Conservation (phyloP, 805 yeast species). For the Starmerella sirachaensis region DNA sequence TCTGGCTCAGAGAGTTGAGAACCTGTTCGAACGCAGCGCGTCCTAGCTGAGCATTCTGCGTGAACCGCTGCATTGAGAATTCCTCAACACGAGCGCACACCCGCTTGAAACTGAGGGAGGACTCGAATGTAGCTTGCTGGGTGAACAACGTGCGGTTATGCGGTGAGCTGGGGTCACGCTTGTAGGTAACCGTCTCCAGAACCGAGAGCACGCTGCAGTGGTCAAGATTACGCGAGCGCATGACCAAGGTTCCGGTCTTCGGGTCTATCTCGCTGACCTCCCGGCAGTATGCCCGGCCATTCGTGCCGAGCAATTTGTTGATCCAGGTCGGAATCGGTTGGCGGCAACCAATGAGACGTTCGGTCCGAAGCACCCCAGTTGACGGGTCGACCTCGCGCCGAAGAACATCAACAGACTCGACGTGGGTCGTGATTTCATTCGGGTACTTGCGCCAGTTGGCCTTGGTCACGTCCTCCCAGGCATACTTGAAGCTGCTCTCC, state of each 20-base stretch:
- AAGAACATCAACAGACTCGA: slow-evolving; percentile 81
- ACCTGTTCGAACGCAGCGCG: slow-evolving; percentile 77
- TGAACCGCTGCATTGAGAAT: slow-evolving; percentile 81
- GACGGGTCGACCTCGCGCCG: slow-evolving; percentile 52
- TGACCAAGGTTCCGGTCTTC: slow-evolving; percentile 44
- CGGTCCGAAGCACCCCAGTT: slow-evolving; percentile 54
- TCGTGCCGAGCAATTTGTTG: slow-evolving; percentile 56
- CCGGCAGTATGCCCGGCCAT: slow-evolving; percentile 64
- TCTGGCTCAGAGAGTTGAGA: slow-evolving; percentile 26
- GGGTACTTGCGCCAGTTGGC: slow-evolving; percentile 97
- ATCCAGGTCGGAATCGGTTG: slow-evolving; percentile 84
- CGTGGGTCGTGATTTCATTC: slow-evolving; percentile 86
- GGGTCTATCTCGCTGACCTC: slow-evolving; percentile 82
- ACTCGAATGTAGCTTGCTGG: slow-evolving; percentile 82
- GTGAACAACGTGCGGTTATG: slow-evolving; percentile 45
- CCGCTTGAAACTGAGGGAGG: slow-evolving; percentile 57
- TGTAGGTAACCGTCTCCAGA: slow-evolving; percentile 74
- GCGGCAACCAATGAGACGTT: slow-evolving; percentile 76
- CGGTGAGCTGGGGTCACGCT: slow-evolving; percentile 51
- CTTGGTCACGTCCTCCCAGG: slow-evolving; percentile 91
- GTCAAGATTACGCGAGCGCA: slow-evolving; percentile 82
- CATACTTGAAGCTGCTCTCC: slow-evolving; percentile 57
- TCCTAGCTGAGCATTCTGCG: slow-evolving; percentile 76
- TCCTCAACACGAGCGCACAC: slow-evolving; percentile 78
- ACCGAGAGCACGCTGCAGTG: slow-evolving; percentile 65